Percentiles rank a stretch among this genome's conserved stretches.
Conservation (phyloP, 2,329 filamentous ascomycete species). For the Cladosporium austrohemisphaericum region DNA sequence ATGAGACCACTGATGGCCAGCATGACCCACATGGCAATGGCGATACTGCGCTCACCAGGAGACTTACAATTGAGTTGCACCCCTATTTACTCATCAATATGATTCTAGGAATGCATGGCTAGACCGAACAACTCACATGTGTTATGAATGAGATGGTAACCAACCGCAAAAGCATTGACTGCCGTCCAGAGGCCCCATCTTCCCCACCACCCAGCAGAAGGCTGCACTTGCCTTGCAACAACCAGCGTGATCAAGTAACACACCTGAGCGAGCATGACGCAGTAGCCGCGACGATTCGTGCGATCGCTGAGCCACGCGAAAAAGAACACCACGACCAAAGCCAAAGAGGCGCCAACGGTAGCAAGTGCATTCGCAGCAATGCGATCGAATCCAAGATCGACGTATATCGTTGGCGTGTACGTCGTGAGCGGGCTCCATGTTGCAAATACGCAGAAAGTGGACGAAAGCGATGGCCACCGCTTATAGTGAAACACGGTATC, state of each 20-base stretch:
- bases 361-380: conserved; percentile 48
- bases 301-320: conserved; percentile 48
- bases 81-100: not conserved
- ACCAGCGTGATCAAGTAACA: conserved; percentile 47
- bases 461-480: conserved; percentile 47
- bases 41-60: conserved; percentile 24
- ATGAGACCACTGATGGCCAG: conserved; percentile 50
- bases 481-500: conserved; percentile 44
- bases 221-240: conserved; percentile 40
- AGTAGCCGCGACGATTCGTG: conserved; percentile 42
- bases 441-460: conserved; percentile 49
- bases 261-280: conserved; percentile 44
- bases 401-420: conserved; percentile 46
- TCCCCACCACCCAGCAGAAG: conserved; percentile 46
- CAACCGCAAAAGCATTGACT: conserved; percentile 50
- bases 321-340: conserved; percentile 48
- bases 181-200: conserved; percentile 51
- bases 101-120: no score
- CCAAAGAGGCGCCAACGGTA: conserved; percentile 39
- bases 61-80: conserved; percentile 4
- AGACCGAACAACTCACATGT: conserved; percentile 38
- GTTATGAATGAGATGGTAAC: conserved; percentile 54
- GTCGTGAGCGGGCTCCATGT: conserved; percentile 53
- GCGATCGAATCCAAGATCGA: conserved; percentile 42
- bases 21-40: conserved; percentile 45